A percentile compares a stretch with the other conserved stretches of the same genome.
These are phyloP conservation scores for Wickerhamomyces sp. DNA, from an alignment of 1,139 yeast species.

Conservation along the genomic window DNA sequence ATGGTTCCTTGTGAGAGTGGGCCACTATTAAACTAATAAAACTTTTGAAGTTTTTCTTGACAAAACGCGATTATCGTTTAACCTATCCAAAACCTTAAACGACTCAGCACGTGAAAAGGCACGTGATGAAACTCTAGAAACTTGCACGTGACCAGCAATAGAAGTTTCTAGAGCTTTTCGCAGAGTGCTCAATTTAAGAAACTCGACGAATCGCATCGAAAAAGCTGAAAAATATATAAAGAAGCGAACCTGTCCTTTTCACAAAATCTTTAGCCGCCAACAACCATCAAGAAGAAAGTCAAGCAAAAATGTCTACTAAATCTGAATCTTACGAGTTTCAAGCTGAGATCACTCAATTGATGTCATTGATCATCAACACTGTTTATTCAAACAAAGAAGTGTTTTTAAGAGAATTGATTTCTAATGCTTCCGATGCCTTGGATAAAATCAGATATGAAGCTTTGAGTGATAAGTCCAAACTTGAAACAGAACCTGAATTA, in stretches of 20 bases:
- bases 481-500: conserved; percentile 94
- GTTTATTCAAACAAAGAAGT: conserved; percentile 99
- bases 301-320: conserved; percentile 45
- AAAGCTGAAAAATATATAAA: conserved; percentile 1
- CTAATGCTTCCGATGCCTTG: conserved; percentile 95
- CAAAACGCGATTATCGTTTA: not conserved
- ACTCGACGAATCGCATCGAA: conserved; percentile 1
- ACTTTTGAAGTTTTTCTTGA: not conserved
- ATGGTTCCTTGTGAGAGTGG: too few species aligned
- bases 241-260: not conserved
- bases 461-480: conserved; percentile 82
- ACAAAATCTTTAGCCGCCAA: not conserved
- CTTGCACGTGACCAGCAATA: not conserved
- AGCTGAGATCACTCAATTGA: conserved; percentile 99
- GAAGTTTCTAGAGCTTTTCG: conserved; percentile 3
- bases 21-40: too few species aligned
- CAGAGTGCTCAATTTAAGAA: not conserved
- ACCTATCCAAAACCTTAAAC: not conserved
- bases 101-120: not conserved
- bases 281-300: not conserved
- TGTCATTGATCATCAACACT: conserved; percentile 99
- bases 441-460: conserved; percentile 98
- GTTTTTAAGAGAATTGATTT: conserved; percentile 97
- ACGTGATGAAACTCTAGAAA: too few species aligned
- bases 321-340: conserved; percentile 93